Base-by-base conservation (phyloP, 257 asterid species). In the Solanum virginianum region DNA sequence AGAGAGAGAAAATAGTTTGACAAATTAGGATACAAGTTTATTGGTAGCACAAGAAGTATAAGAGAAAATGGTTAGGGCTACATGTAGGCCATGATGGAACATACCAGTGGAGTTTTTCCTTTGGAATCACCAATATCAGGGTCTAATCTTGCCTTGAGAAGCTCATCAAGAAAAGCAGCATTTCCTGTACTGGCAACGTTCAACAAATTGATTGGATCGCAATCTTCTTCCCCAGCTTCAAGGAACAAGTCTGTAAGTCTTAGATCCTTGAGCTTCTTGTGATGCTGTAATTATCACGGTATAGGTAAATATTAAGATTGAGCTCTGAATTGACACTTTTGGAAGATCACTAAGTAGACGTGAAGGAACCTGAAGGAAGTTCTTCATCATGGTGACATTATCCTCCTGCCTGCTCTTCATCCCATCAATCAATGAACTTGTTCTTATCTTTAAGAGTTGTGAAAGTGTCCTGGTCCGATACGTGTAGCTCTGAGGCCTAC, bases 91-190 rank as follows among this genome's bases (percentile, higher is more conserved):
- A 54, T 54, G 59, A 60, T 36, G 41, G 41, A 36, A 80, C 83
- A 15, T 91, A 96, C 99, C 98, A 96, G 80, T 13, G 98, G 97
- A 2, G 99, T 94, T 84, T 88, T 91, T 79, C 99, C 98, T 70
- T 89, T 89, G 43, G 94, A 85, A 85, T 95, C 98, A 80, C 98
- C 97, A 83, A 94, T 90, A 85, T 96, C 91, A 69, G 98, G 97
- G 75, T 96, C 99, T 57, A 94, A 80, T 13, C 98, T 97, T 11
- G 97, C 95, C 88, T 90, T 91, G 26, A 96, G 97, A 68, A 96
- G 98, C 89, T 93, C 99, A 65, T 93, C 92, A n/a, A 96, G 97
- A 86, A 96, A 94, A 81, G 94, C 92, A 74, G 98, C 96, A 88
- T 96, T 96, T 14, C 98, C 98, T 3, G 97, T 94, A n/a, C 88